Evolutionary conservation across 176 grass and related monocot species (phyloP).

Genomic region (Microstegium vimineum): DNA sequence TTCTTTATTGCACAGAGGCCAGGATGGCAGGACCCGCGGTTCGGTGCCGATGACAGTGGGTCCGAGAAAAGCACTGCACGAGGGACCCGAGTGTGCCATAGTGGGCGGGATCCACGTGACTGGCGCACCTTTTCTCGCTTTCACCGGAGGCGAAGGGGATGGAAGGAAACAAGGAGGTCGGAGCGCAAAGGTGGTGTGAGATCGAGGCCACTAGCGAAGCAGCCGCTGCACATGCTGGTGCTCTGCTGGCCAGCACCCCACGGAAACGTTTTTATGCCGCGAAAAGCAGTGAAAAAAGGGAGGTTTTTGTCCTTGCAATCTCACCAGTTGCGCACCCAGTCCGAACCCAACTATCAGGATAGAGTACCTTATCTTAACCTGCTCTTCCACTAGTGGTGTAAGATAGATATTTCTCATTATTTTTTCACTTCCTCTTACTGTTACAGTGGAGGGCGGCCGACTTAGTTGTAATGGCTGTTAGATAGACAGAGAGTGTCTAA

Average conservation of each 20-base stretch:
- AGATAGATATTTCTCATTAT: not conserved
- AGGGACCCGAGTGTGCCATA: not conserved
- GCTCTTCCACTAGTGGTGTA: not conserved
- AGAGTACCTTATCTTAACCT: not conserved
- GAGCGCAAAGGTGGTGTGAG: slow-evolving; percentile 8
- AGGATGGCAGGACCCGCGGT: not conserved
- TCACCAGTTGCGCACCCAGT: not conserved
- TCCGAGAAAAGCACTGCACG: not conserved
- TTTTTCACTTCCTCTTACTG: not conserved
- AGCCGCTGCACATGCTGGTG: not conserved
- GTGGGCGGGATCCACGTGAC: not conserved
- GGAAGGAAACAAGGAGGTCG: not conserved
- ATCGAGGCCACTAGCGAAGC: slow-evolving; percentile 10
- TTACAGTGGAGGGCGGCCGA: not conserved
- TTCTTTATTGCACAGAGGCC: not conserved
- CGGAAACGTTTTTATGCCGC: not conserved
- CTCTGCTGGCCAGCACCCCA: no score
- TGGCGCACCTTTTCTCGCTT: not conserved
- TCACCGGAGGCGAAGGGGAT: not conserved
- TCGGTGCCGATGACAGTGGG: not conserved
- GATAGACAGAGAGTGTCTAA: not conserved
- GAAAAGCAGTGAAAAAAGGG: not conserved
- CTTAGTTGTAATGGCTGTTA: not conserved
- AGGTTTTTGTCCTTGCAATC: not conserved
- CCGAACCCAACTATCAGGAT: not conserved